phyloP scores from a whole-genome alignment of 441 rosid species.

The Raphanus hybrid region DNA sequence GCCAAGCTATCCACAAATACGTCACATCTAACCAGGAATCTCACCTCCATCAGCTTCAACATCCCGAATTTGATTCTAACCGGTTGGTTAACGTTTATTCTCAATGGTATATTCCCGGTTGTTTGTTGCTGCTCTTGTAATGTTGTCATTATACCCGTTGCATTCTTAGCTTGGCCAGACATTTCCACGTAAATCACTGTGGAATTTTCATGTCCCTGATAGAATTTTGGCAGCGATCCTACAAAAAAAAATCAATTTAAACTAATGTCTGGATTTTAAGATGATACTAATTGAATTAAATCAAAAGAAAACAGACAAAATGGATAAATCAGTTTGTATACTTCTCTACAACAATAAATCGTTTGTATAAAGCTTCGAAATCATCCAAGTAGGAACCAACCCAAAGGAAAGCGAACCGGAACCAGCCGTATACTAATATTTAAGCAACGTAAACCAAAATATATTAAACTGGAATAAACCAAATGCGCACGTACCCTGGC shows the following conservation, averaged over 20 bases:
- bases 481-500: slow-evolving; percentile 47
- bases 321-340: not conserved
- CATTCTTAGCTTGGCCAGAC: slow-evolving; percentile 67
- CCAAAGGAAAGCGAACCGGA: not conserved
- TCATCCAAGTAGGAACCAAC: not conserved
- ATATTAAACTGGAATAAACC: slow-evolving; percentile 10
- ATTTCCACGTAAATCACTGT: slow-evolving; percentile 65
- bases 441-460: slow-evolving; percentile 11
- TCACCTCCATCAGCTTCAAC: slow-evolving; percentile 70
- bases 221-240: slow-evolving; percentile 84
- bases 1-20: slow-evolving; percentile 60
- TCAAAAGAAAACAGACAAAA: not conserved
- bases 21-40: slow-evolving; percentile 64
- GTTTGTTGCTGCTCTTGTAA: slow-evolving; percentile 52
- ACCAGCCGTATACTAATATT: not conserved
- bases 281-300: not conserved
- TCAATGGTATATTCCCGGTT: slow-evolving; percentile 71
- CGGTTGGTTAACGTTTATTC: slow-evolving; percentile 72
- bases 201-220: slow-evolving; percentile 87
- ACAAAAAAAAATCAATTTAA: not conserved
- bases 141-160: slow-evolving; percentile 43
- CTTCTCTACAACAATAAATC: not conserved
- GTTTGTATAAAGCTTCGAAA: not conserved
- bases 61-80: slow-evolving; percentile 81
- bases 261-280: not conserved